Evolutionary conservation across 352 stramenopile genomes (phyloP).

Genomic region (Poterioochromonas sp.): DNA sequence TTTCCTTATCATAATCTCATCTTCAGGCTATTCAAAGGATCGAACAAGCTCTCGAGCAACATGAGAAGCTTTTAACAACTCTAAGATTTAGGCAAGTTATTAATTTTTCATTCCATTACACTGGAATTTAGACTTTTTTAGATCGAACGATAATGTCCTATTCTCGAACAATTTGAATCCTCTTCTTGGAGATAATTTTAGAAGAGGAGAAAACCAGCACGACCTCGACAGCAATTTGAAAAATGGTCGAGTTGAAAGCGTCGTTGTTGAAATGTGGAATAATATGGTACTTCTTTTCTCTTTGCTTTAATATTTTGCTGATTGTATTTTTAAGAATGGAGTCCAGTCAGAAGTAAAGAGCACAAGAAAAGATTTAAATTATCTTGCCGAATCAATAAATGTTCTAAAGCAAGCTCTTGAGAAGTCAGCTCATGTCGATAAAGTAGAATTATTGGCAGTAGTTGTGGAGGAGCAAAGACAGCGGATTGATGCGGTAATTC

Average conservation of each 20-base stretch:
- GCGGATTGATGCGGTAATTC: not conserved
- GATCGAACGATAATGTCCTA: not conserved
- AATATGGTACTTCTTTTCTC: too few relatives aligned
- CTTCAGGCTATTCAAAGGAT: not conserved
- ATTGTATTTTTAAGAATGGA: too few relatives aligned
- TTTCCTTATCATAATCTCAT: not conserved
- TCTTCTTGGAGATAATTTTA: not conserved
- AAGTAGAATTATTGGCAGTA: not conserved
- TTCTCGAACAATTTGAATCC: not conserved
- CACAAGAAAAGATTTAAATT: too few relatives aligned
- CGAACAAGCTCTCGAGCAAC: not conserved
- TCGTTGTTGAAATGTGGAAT: too few relatives aligned
- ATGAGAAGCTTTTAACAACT: not conserved
- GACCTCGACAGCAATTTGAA: not conserved
- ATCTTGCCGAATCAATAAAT: too few relatives aligned
- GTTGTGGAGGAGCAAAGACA: constrained; percentile 17
- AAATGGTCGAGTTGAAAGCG: too few relatives aligned
- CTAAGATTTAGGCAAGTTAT: not conserved
- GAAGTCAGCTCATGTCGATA: not conserved
- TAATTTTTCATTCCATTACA: not conserved
- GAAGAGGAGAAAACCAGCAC: not conserved
- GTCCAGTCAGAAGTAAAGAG: too few relatives aligned
- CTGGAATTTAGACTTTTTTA: not conserved
- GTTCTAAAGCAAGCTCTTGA: too few relatives aligned
- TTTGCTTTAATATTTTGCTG: too few relatives aligned